phyloP scores from a whole-genome alignment of 1,284 basidiomycete genomes.

The Boletus sp. region DNA sequence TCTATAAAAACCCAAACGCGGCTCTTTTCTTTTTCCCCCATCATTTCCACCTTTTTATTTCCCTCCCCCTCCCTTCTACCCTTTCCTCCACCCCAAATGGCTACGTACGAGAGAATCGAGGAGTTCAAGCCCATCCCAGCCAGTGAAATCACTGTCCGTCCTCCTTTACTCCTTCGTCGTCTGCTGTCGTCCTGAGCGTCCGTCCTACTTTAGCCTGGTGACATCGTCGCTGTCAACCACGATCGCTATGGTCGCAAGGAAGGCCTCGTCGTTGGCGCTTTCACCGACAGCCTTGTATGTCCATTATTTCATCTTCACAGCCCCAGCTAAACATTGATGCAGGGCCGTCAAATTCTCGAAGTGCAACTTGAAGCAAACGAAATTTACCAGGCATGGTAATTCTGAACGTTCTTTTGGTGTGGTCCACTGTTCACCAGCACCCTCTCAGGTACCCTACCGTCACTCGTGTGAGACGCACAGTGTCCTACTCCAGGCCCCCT shows the following conservation, averaged over 20 bases:
- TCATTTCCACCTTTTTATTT: constrained; percentile 22
- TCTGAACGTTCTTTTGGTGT: constrained; percentile 3
- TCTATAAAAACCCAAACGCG: constrained; percentile 44
- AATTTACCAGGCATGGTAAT: constrained; percentile 64
- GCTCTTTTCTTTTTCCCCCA: constrained; percentile 17
- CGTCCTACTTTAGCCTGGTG: constrained; percentile 52
- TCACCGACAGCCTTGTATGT: constrained; percentile 64
- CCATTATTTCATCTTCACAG: not conserved
- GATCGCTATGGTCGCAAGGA: constrained; percentile 59
- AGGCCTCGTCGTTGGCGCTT: constrained; percentile 71
- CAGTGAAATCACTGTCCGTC: constrained; percentile 36
- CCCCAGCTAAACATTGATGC: constrained; percentile 9
- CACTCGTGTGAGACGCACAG: constrained; percentile 66
- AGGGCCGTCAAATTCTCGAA: constrained; percentile 78
- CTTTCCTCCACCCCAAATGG: constrained; percentile 20
- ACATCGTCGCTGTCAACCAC: constrained; percentile 72
- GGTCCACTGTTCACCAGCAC: constrained; percentile 3
- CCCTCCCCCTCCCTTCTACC: constrained; percentile 8
- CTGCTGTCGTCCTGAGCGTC: not conserved
- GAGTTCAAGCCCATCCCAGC: constrained; percentile 26
- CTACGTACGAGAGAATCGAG: constrained; percentile 33
- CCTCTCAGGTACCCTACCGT: constrained; percentile 64
- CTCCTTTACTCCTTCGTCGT: not conserved
- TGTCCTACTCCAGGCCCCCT: constrained; percentile 51
- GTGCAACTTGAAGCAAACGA: constrained; percentile 69